A percentile compares a stretch with the other conserved stretches of the same genome.
Evolutionary conservation across 352 stramenopile genomes (phyloP).

Genomic region (Phytophthora pluvialis): DNA sequence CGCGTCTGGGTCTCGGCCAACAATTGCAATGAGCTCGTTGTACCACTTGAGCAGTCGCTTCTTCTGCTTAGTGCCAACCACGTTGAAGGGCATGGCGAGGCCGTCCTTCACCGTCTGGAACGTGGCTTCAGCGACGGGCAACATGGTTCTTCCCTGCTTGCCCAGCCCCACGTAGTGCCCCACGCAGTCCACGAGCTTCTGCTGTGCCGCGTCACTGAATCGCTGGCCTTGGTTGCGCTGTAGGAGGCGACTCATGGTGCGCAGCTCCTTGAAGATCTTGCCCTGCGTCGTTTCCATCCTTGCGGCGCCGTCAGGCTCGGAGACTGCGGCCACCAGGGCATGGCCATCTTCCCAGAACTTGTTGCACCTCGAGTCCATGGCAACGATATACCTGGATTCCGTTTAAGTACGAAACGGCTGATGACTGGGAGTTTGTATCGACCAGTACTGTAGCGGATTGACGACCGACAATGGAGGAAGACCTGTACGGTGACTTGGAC

Average conservation of each 20-base stretch:
- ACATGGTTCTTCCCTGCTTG: constrained; percentile 55
- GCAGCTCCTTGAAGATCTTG: constrained; percentile 79
- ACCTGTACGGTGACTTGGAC: constrained; percentile 86
- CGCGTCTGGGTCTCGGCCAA: constrained; percentile 54
- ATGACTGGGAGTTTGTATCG: constrained; percentile 26
- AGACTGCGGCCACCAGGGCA: constrained; percentile 46
- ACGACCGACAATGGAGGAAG: constrained; percentile 39
- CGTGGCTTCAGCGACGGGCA: constrained; percentile 57
- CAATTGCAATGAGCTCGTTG: constrained; percentile 77
- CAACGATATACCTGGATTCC: constrained; percentile 2
- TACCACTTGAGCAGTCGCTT: constrained; percentile 86
- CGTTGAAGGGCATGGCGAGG: constrained; percentile 85
- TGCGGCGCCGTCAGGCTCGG: constrained; percentile 17
- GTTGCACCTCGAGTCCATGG: constrained; percentile 65
- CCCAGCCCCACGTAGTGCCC: constrained; percentile 68
- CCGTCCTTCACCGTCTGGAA: constrained; percentile 82
- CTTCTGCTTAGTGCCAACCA: constrained; percentile 84
- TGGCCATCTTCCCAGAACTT: constrained; percentile 85
- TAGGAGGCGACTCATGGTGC: constrained; percentile 77
- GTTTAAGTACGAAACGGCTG: constrained; percentile 27
- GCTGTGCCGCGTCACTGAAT: constrained; percentile 82
- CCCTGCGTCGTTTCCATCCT: constrained; percentile 38
- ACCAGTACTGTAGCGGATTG: constrained; percentile 7
- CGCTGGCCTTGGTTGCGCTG: constrained; percentile 81
- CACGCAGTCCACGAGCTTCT: constrained; percentile 79